Conservation (phyloP, 257 asterid genomes). For the Fraxinus quadrangulata region DNA sequence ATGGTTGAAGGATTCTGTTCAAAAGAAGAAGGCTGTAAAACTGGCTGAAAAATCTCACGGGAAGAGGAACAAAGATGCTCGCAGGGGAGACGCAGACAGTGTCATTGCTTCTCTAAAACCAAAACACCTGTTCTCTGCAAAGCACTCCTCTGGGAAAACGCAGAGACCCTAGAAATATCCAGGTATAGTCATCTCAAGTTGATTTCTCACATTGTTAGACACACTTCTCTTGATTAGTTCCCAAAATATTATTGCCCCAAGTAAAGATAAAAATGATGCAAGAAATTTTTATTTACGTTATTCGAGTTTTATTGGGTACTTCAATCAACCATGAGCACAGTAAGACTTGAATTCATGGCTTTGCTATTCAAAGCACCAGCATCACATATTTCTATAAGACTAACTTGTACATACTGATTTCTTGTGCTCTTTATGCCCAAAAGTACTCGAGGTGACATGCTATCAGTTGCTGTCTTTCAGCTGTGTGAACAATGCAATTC, state of each 20-base stretch:
- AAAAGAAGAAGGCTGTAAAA: constrained; percentile 66
- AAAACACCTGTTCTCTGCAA: constrained; percentile 80
- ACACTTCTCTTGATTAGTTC: too few relatives aligned
- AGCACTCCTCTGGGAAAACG: constrained; percentile 75
- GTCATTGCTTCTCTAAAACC: constrained; percentile 75
- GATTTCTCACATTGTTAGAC: not conserved
- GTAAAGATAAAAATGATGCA: not conserved
- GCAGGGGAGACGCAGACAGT: constrained; percentile 81
- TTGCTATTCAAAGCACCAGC: not conserved
- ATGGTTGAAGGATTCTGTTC: constrained; percentile 73
- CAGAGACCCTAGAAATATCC: constrained; percentile 56
- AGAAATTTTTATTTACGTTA: not conserved
- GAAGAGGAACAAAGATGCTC: constrained; percentile 80
- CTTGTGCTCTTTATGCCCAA: not conserved
- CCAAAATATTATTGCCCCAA: too few relatives aligned
- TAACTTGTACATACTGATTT: not conserved
- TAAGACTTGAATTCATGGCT: not conserved
- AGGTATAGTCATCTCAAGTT: constrained; percentile 35
- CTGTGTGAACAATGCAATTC: not conserved
- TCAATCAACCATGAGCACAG: not conserved
- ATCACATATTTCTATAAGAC: not conserved
- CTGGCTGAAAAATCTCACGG: constrained; percentile 49
- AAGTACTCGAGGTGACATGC: not conserved
- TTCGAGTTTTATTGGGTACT: not conserved
- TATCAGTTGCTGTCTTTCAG: not conserved